Conservation (phyloP, 225 moss, liverwort and hornwort species). For the Pleurozium schreberi region DNA sequence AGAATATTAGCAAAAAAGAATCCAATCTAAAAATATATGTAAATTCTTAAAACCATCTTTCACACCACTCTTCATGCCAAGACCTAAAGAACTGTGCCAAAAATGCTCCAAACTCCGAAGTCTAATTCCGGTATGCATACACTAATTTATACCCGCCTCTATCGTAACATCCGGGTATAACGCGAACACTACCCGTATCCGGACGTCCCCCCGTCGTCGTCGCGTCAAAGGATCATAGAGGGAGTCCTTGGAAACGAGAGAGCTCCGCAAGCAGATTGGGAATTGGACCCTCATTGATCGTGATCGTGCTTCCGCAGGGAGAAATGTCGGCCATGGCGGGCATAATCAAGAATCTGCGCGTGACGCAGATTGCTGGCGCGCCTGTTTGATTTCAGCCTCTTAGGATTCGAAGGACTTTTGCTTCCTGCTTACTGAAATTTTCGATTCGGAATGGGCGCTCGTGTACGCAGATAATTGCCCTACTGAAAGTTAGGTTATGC, state of each 20-base stretch:
- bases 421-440: background rate
- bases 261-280: background rate
- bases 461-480: background rate
- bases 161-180: rapidly evolving
- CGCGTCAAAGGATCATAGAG: background rate
- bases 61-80: background rate
- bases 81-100: background rate
- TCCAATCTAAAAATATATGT: too few species aligned
- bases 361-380: conserved; percentile 10
- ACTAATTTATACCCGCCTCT: background rate
- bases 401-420: background rate
- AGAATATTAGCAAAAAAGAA: too few species aligned
- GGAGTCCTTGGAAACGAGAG: too few species aligned
- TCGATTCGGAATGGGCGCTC: background rate
- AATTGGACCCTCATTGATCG: background rate
- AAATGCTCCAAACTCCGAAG: background rate
- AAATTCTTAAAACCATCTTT: background rate
- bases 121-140: background rate
- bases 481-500: background rate
- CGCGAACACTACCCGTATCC: background rate
- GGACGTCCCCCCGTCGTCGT: background rate
- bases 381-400: background rate
- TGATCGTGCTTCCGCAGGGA: background rate
- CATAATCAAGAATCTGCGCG: conserved; percentile 40
- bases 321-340: conserved; percentile 16